A percentile compares a stretch with the other conserved stretches of the same genome.
Conservation (phyloP, 805 yeast species). For the Saturnispora kantuleensis region DNA sequence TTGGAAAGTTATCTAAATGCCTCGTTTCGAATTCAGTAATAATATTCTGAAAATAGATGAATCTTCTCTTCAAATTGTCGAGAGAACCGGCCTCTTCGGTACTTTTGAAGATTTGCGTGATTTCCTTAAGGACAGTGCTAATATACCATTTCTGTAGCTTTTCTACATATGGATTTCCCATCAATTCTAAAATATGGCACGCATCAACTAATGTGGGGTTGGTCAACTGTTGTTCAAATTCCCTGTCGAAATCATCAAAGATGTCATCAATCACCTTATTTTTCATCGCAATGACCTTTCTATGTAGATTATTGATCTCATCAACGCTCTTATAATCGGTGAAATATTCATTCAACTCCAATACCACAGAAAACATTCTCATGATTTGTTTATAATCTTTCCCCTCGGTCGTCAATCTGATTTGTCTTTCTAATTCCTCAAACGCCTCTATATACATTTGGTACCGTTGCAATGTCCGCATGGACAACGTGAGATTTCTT, state of each 20-base stretch:
- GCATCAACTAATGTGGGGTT: conserved; percentile 43
- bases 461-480: conserved; percentile 78
- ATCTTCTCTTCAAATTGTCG: conserved; percentile 77
- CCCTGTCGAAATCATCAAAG: conserved; percentile 59
- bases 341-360: conserved; percentile 63
- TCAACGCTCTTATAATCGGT: conserved; percentile 75
- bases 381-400: conserved; percentile 43
- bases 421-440: conserved; percentile 43
- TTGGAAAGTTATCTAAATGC: conserved; percentile 50
- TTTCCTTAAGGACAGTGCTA: conserved; percentile 58
- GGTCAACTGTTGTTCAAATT: conserved; percentile 29
- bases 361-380: conserved; percentile 56
- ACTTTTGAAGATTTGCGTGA: conserved; percentile 61
- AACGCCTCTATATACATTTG: conserved; percentile 79
- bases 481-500: conserved; percentile 69
- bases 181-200: conserved; percentile 58
- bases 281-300: conserved; percentile 49
- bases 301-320: conserved; percentile 60
- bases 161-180: conserved; percentile 47
- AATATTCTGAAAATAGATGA: conserved; percentile 67
- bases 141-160: conserved; percentile 68
- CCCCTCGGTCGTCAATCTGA: conserved; percentile 24
- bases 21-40: conserved; percentile 45
- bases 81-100: conserved; percentile 91
- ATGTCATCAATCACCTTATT: conserved; percentile 57